Evolutionary conservation across 1,284 basidiomycete genomes (phyloP), one percentile per base, ranked within the genome.

Genomic region (Boletus sp.): DNA sequence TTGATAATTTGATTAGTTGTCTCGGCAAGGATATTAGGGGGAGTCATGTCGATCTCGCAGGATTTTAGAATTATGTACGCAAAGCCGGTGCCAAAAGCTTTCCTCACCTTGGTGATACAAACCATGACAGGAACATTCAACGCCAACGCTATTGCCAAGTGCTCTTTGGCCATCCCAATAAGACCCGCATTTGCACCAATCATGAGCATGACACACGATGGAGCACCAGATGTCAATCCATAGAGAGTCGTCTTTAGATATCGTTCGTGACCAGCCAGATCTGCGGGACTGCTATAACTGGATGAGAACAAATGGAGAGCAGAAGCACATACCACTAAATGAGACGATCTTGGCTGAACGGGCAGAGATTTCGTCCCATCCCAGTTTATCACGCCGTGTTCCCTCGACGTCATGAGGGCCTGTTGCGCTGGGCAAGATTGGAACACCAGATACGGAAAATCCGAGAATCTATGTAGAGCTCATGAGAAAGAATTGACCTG

Each of bases 121-220:
- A 96, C 89, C 5, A 94, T 83, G 29, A 99, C 87, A 2, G 95
- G 95, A 2, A 99, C 90, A 57, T 87, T 91, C 40, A 99, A 72
- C 2, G 95, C 95, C 0, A 99, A 74, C 0, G 95, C 87, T 48
- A 99, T 94, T 1, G 95, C 93, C 12, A 98, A 74, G 68, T 98
- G 95, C 66, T 95, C 93, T 67, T 98, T 97, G 23, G 91, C 94
- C 95, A 98, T 98, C 39, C 96, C 96, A 50, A 98, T 96, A 41
- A 99, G 68, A 7, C 88, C 87, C 2, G 96, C 95, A 65, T 99
- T 99, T 1, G 85, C 94, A 25, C 94, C 96, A 10, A 99, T 91
- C 74, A 97, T 95, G 44, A 99, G 75, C 56, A 98, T 84, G 14
- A 97, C 93, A 67, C 94, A 96, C 48, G 96, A 96, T 1, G 95